A percentile compares a stretch with the other conserved stretches of the same genome.
Evolutionary conservation across 495 filamentous ascomycete species (phyloP).

Genomic region (Chaetomidium leptoderma): DNA sequence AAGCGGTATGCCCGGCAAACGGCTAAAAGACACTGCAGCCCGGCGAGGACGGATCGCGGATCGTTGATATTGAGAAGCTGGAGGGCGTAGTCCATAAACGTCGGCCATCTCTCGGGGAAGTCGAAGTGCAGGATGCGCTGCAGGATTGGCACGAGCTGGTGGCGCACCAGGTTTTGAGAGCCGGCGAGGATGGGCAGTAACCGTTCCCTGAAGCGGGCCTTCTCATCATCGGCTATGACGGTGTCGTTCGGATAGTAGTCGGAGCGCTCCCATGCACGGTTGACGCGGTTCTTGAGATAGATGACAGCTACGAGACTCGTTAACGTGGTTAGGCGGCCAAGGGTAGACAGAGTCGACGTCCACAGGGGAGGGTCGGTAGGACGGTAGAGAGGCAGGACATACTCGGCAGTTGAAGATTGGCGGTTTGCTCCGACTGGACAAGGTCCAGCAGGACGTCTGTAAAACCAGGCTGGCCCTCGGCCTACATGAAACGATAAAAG

Average conservation of each 20-base stretch:
- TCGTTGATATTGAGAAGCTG: constrained; percentile 81
- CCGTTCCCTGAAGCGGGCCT: constrained; percentile 77
- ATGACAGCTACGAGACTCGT: constrained; percentile 66
- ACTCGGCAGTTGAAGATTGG: constrained; percentile 82
- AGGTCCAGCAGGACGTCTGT: constrained; percentile 87
- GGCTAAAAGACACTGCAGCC: constrained; percentile 87
- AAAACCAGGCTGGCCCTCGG: constrained; percentile 86
- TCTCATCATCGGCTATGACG: constrained; percentile 82
- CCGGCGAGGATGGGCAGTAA: constrained; percentile 83
- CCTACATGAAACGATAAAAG: constrained; percentile 51
- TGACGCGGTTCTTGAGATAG: constrained; percentile 95
- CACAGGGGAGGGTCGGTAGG: neutral
- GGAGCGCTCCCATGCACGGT: constrained; percentile 75
- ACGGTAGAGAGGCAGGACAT: constrained; percentile 33
- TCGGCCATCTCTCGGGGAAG: constrained; percentile 90
- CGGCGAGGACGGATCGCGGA: constrained; percentile 80
- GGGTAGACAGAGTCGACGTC: neutral
- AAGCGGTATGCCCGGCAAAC: constrained; percentile 92
- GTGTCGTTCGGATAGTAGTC: constrained; percentile 64
- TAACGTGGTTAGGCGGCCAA: constrained; percentile 12
- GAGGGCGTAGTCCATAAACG: constrained; percentile 84
- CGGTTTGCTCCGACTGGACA: constrained; percentile 79
- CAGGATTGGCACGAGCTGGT: constrained; percentile 86
- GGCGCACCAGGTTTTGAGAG: constrained; percentile 72
- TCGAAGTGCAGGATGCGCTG: constrained; percentile 94